Conservation (phyloP, 2,329 filamentous ascomycete genomes). For the Pezicula neosporulosa region DNA sequence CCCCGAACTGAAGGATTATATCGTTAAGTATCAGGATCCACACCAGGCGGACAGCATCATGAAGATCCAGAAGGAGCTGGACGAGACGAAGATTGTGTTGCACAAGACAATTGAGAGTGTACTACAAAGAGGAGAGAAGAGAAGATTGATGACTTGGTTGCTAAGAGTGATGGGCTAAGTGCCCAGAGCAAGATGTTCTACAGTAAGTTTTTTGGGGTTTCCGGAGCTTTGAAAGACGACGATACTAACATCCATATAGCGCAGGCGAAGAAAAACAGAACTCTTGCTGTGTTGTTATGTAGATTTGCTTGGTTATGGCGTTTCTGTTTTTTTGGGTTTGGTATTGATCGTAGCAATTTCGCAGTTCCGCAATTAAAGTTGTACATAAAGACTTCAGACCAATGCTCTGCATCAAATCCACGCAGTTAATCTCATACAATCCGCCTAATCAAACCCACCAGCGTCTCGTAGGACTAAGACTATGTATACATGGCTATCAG, state of each 20-base stretch:
- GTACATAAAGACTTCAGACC: not conserved
- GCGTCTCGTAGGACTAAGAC: too few relatives aligned
- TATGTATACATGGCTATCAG: too few relatives aligned
- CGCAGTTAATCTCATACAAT: too few relatives aligned
- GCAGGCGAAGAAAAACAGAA: constrained; percentile 79
- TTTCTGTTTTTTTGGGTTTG: not conserved
- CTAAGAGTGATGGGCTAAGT: constrained; percentile 88
- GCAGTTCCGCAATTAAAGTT: not conserved
- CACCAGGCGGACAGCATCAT: constrained; percentile 86
- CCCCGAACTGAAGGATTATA: constrained; percentile 77
- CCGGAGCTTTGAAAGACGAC: not conserved
- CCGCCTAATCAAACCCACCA: too few relatives aligned
- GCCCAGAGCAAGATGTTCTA: constrained; percentile 98
- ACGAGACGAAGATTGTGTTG: constrained; percentile 95
- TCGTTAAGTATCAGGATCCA: constrained; percentile 64
- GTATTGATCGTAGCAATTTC: not conserved
- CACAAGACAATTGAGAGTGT: constrained; percentile 94
- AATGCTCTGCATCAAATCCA: too few relatives aligned
- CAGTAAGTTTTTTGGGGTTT: constrained; percentile 45
- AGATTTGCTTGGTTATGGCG: constrained; percentile 22
- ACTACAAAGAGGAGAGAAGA: constrained; percentile 90
- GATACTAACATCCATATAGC: constrained; percentile 29
- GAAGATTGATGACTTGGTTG: constrained; percentile 92
- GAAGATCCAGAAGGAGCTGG: constrained; percentile 94
- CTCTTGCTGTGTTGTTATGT: constrained; percentile 72